Evolutionary conservation across 2,329 filamentous ascomycete species (phyloP).

Genomic region (Monosporascus sp.): DNA sequence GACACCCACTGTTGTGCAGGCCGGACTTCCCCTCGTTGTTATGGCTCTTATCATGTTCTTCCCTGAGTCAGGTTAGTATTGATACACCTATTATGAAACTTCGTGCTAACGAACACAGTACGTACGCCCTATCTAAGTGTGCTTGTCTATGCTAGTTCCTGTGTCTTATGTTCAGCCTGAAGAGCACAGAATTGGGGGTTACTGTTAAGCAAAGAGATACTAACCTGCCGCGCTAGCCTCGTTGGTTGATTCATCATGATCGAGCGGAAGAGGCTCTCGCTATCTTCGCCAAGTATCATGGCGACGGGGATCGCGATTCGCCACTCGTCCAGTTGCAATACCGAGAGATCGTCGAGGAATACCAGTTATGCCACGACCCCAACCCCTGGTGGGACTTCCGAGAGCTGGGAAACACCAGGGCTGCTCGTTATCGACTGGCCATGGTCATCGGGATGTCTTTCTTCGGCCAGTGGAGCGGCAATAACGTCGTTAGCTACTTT

Average conservation of each 20-base stretch:
- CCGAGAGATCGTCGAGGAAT: constrained; percentile 48
- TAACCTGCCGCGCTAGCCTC: constrained; percentile 10
- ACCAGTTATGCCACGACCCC: constrained; percentile 41
- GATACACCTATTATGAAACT: not conserved
- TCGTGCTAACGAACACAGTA: not conserved
- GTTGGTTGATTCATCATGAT: constrained; percentile 37
- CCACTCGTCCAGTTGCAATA: constrained; percentile 52
- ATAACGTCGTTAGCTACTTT: constrained; percentile 38
- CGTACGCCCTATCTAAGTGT: not conserved
- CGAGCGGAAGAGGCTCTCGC: constrained; percentile 49
- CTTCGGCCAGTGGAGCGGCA: constrained; percentile 43
- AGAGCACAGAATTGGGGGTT: not conserved
- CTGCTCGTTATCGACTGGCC: constrained; percentile 41
- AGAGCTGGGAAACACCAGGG: constrained; percentile 43
- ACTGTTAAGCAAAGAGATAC: not conserved
- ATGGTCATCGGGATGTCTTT: constrained; percentile 48
- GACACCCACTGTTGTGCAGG: constrained; percentile 50
- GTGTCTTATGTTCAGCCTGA: not conserved
- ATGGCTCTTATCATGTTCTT: constrained; percentile 32
- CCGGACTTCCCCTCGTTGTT: constrained; percentile 39
- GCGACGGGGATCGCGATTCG: constrained; percentile 47
- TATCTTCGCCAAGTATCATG: constrained; percentile 55
- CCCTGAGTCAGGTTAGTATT: constrained; percentile 24
- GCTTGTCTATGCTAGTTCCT: too few species aligned
- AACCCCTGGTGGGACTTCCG: constrained; percentile 58